phyloP scores from a whole-genome alignment of 306 rosid species.

The Lathyrus aphaca region DNA sequence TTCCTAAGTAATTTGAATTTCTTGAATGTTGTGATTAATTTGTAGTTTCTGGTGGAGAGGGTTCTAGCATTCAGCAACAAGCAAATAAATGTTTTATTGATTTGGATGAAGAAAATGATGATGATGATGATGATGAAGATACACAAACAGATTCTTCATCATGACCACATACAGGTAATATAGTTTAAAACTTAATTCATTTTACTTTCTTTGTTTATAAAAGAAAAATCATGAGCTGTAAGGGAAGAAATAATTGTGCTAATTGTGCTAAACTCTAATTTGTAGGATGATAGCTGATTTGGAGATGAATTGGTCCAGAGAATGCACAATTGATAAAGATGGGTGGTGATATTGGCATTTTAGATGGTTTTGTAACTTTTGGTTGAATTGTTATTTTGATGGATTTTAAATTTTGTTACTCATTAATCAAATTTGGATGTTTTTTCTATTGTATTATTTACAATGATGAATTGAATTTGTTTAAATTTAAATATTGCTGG shows the following conservation, averaged over 20 bases:
- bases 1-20: too few relatives aligned
- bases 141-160: too few relatives aligned
- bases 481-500: background rate
- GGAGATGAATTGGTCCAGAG: background rate
- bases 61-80: too few relatives aligned
- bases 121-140: too few relatives aligned
- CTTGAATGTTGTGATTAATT: too few relatives aligned
- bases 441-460: background rate
- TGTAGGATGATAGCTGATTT: background rate
- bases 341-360: background rate
- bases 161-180: background rate
- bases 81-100: too few relatives aligned
- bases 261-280: too few relatives aligned
- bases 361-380: background rate
- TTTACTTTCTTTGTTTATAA: background rate
- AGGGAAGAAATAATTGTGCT: too few relatives aligned
- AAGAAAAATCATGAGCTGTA: too few relatives aligned
- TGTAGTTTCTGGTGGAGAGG: too few relatives aligned
- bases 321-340: background rate
- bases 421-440: background rate
- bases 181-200: too few relatives aligned
- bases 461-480: background rate
- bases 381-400: background rate
- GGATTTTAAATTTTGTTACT: background rate
- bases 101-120: too few relatives aligned